Evolutionary conservation across 768 basidiomycete genomes (phyloP).

Genomic region (Melanogaster broomeanus): DNA sequence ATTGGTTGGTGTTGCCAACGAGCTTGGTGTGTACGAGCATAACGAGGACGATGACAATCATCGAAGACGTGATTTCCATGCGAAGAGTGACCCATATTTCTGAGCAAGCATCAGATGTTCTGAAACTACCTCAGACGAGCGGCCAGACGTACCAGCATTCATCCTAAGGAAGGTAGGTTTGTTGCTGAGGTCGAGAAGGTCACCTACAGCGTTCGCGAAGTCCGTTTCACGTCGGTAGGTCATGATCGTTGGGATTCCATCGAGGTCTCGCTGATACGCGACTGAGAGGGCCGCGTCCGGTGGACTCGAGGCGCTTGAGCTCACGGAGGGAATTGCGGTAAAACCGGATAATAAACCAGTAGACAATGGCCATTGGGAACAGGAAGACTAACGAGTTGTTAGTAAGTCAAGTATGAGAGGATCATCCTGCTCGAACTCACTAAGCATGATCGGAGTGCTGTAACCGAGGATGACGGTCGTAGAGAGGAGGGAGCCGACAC

Average conservation of each 20-base stretch:
- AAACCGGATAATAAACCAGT: slow-evolving; percentile 44
- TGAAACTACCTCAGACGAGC: neutral
- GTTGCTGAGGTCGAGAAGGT: slow-evolving; percentile 27
- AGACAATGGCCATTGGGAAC: slow-evolving; percentile 31
- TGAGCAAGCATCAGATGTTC: slow-evolving; percentile 3
- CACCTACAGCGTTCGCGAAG: slow-evolving; percentile 22
- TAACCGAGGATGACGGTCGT: slow-evolving; percentile 24
- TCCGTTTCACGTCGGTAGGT: slow-evolving; percentile 42
- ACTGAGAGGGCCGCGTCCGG: slow-evolving; percentile 50
- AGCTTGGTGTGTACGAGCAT: slow-evolving; percentile 28
- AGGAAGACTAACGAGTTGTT: slow-evolving; percentile 14
- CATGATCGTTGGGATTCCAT: slow-evolving; percentile 47
- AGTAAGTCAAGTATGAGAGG: slow-evolving; percentile 20
- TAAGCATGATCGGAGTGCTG: slow-evolving; percentile 33
- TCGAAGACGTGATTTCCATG: slow-evolving; percentile 30
- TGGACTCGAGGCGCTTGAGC: slow-evolving; percentile 47
- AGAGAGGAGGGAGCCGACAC: slow-evolving; percentile 24
- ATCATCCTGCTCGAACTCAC: slow-evolving; percentile 31
- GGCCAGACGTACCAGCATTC: slow-evolving; percentile 21
- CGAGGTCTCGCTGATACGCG: slow-evolving; percentile 53
- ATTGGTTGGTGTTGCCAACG: slow-evolving; percentile 25
- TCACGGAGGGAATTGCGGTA: slow-evolving; percentile 49
- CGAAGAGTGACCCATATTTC: slow-evolving; percentile 35
- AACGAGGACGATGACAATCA: slow-evolving; percentile 24
- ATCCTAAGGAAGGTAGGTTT: slow-evolving; percentile 28